These are phyloP conservation scores for Eutrema salsugineum DNA, from an alignment of 441 rosid genomes.

Conservation along the genomic window DNA sequence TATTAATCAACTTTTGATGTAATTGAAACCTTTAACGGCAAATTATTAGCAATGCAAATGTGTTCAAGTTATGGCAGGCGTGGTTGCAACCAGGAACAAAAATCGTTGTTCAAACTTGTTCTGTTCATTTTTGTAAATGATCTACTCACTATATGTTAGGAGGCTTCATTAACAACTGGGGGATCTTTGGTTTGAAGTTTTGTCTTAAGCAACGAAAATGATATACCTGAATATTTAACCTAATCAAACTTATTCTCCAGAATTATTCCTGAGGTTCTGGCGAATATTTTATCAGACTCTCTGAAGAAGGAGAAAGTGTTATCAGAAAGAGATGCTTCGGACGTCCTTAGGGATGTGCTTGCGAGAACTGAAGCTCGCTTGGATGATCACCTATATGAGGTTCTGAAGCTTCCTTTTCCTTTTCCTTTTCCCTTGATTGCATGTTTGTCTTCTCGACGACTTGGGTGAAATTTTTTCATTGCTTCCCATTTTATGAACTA, in stretches of 20 bases:
- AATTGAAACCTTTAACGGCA: not conserved
- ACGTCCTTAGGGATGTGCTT: slow-evolving; percentile 74
- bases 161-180: slow-evolving; percentile 3
- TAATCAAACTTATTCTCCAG: slow-evolving; percentile 40
- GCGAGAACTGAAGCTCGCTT: slow-evolving; percentile 78
- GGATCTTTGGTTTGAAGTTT: slow-evolving; percentile 19
- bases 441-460: slow-evolving; percentile 1
- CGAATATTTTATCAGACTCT: slow-evolving; percentile 70
- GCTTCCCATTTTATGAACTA: not conserved
- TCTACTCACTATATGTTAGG: slow-evolving; percentile 2
- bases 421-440: slow-evolving; percentile 8
- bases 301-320: slow-evolving; percentile 63
- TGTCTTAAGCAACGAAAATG: slow-evolving; percentile 1
- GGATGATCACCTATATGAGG: slow-evolving; percentile 79
- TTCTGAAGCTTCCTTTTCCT: slow-evolving; percentile 31
- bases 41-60: slow-evolving; percentile 10
- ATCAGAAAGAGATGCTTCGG: slow-evolving; percentile 73
- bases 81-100: slow-evolving; percentile 1
- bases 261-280: slow-evolving; percentile 75
- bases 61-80: slow-evolving; percentile 3
- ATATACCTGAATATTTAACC: not conserved
- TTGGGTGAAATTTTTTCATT: slow-evolving; percentile 5
- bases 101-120: slow-evolving; percentile 8
- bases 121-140: slow-evolving; percentile 7
- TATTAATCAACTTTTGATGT: not conserved